Evolutionary conservation across 495 filamentous ascomycete species (phyloP).

Genomic region (Penicillium parvum): DNA sequence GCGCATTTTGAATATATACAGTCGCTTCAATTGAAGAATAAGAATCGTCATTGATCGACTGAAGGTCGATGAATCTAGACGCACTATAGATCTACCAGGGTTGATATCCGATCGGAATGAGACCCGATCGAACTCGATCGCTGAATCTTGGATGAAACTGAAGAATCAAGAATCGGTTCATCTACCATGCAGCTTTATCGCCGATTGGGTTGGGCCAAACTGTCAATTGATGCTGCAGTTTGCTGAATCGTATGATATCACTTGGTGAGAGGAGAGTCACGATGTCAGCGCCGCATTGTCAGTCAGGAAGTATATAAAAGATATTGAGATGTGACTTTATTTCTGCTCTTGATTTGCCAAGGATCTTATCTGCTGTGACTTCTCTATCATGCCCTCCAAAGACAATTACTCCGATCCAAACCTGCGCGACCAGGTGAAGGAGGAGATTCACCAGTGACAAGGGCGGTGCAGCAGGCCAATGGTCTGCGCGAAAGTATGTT

Average conservation of each 20-base stretch:
- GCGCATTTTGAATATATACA: not conserved
- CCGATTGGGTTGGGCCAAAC: no score
- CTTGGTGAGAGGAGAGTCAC: not conserved
- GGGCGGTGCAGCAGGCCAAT: conserved; percentile 47
- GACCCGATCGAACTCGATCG: no score
- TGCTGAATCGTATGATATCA: conserved; percentile 10
- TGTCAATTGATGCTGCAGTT: no score
- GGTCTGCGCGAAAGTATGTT: conserved; percentile 45
- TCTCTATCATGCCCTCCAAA: conserved; percentile 37
- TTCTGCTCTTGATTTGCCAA: no score
- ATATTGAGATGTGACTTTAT: no score
- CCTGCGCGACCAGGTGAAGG: conserved; percentile 43
- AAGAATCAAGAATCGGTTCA: not conserved
- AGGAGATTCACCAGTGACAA: conserved; percentile 47
- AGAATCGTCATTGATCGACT: no score
- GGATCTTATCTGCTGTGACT: not conserved
- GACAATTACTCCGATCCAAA: conserved; percentile 48
- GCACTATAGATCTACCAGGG: no score
- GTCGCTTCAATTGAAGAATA: no score
- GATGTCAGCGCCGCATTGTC: conserved; percentile 1
- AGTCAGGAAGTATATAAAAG: not conserved
- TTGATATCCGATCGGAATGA: no score
- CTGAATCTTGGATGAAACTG: not conserved
- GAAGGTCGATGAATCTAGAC: no score
- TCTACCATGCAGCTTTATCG: no score